A percentile compares a stretch with the other conserved stretches of the same genome.
Evolutionary conservation across 1,284 basidiomycete species (phyloP).

Genomic region (Boletus smithii): DNA sequence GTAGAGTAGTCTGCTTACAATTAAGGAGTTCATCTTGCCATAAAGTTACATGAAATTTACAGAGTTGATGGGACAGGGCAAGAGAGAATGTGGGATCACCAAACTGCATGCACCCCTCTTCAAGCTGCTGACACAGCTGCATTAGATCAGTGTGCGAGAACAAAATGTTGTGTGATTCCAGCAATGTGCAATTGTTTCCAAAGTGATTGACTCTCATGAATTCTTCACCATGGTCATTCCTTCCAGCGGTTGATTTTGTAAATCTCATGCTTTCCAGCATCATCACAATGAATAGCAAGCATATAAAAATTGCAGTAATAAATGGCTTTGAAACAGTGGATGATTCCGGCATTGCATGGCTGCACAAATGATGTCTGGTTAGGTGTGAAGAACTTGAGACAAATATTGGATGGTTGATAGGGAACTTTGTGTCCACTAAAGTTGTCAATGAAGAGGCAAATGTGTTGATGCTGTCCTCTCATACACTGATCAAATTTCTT

Average conservation of each 20-base stretch:
- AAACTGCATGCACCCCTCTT: too few species aligned
- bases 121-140: too few species aligned
- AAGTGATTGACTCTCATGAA: conserved; percentile 9
- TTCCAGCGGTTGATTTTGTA: conserved; percentile 33
- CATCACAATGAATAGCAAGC: conserved; percentile 27
- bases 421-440: conserved; percentile 21
- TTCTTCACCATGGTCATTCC: conserved; percentile 26
- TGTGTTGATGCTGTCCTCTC: conserved; percentile 6
- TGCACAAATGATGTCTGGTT: conserved; percentile 28
- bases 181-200: conserved; percentile 30
- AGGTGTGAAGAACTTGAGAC: conserved; percentile 19
- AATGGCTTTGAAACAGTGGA: conserved; percentile 33
- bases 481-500: conserved; percentile 18
- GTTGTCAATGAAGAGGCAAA: conserved; percentile 28
- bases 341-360: conserved; percentile 34
- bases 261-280: conserved; percentile 26
- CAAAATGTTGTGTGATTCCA: conserved; percentile 30
- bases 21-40: too few species aligned
- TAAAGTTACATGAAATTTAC: too few species aligned
- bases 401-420: conserved; percentile 18
- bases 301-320: conserved; percentile 21
- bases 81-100: too few species aligned
- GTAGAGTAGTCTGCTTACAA: too few species aligned
- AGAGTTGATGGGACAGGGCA: too few species aligned
- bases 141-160: too few species aligned